Conservation (phyloP, 108 stramenopile genomes). For the Skeletonema marinoi region DNA sequence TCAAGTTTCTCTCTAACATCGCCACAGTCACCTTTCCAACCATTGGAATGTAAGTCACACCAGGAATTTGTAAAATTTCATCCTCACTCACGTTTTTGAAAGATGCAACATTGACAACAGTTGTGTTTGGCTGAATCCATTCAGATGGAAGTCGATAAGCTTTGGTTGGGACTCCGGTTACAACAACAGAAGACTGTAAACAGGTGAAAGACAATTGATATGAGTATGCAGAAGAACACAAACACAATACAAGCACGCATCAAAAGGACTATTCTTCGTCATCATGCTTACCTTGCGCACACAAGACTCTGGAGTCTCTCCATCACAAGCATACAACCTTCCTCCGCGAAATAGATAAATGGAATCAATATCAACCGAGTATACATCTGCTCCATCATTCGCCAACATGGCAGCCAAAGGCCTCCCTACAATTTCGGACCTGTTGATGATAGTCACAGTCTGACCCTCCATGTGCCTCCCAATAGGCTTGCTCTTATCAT, state of each 20-base stretch:
- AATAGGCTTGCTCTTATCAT: slow-evolving; percentile 67
- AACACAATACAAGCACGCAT: not conserved
- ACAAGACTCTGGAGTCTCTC: slow-evolving; percentile 83
- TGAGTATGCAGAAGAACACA: not conserved
- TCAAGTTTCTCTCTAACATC: slow-evolving; percentile 93
- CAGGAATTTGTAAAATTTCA: slow-evolving; percentile 78
- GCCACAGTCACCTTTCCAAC: slow-evolving; percentile 98
- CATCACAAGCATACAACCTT: slow-evolving; percentile 59
- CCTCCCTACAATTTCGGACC: slow-evolving; percentile 95
- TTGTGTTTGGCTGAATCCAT: slow-evolving; percentile 92
- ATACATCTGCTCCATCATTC: slow-evolving; percentile 96
- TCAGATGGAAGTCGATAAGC: slow-evolving; percentile 88
- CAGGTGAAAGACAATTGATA: not conserved
- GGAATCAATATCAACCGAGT: slow-evolving; percentile 94
- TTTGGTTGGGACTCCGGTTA: slow-evolving; percentile 94
- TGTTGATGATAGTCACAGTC: slow-evolving; percentile 91
- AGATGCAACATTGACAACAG: slow-evolving; percentile 94
- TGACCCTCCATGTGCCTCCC: slow-evolving; percentile 85
- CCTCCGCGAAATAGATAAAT: slow-evolving; percentile 83
- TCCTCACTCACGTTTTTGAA: slow-evolving; percentile 97
- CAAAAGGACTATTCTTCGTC: too few species aligned
- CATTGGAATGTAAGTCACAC: slow-evolving; percentile 91
- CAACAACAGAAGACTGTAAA: slow-evolving; percentile 80
- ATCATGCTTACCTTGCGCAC: slow-evolving; percentile 73
- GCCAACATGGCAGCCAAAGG: slow-evolving; percentile 97